These are phyloP conservation scores for Aspergillus awamori DNA, from an alignment of 2,329 filamentous ascomycete genomes.

Conservation along the genomic window DNA sequence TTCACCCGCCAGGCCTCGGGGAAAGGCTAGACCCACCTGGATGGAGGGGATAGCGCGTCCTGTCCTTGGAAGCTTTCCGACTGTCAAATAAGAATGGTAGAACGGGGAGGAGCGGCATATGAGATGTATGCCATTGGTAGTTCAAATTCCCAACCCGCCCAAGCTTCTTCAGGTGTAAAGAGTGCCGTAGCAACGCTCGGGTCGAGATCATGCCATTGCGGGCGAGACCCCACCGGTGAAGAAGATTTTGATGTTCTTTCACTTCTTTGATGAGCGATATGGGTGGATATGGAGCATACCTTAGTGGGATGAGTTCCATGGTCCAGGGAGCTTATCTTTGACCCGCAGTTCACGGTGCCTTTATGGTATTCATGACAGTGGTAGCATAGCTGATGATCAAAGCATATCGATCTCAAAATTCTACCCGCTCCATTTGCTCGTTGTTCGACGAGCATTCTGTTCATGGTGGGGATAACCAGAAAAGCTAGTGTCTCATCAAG, in stretches of 20 bases:
- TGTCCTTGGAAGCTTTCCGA: neutral
- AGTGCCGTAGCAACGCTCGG: neutral
- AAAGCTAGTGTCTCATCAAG: too few relatives aligned
- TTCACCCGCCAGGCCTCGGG: neutral
- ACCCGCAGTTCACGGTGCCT: too few relatives aligned
- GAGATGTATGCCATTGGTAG: neutral
- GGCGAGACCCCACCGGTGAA: neutral
- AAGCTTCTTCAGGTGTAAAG: neutral
- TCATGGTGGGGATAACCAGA: fast-evolving
- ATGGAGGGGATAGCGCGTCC: neutral
- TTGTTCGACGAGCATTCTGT: too few relatives aligned
- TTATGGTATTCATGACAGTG: too few relatives aligned
- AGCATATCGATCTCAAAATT: too few relatives aligned
- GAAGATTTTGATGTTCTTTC: too few relatives aligned
- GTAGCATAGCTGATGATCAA: too few relatives aligned
- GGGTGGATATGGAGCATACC: too few relatives aligned
- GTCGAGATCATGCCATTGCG: neutral
- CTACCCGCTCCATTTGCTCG: too few relatives aligned
- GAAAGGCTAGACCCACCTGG: neutral
- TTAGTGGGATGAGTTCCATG: too few relatives aligned
- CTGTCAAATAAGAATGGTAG: neutral
- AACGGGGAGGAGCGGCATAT: neutral
- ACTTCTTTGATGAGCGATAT: too few relatives aligned
- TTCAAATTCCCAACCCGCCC: neutral
- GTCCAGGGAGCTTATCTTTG: too few relatives aligned